Base-by-base conservation (phyloP, 352 stramenopile genomes). In the Globisporangium okanoganense region DNA sequence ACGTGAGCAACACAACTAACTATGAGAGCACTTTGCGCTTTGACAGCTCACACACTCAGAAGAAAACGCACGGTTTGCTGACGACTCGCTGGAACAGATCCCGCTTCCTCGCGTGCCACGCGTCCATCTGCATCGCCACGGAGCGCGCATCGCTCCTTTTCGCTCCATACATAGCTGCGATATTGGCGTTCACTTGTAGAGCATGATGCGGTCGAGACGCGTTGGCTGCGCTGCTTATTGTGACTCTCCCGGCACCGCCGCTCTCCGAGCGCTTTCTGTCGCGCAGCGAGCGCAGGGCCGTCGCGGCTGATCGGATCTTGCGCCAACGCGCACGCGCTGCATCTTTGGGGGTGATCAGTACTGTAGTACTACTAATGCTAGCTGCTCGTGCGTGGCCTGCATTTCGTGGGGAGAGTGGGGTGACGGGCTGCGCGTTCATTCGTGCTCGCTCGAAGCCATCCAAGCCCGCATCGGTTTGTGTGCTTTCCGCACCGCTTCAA, bases 41-140 rank as follows among this genome's bases (percentile, higher is more conserved):
- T n/a, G n/a, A n/a, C n/a, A n/a, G n/a, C n/a, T n/a, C n/a, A 25
- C 24, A 14, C 12, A 45, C 9, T n/a, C 18, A 22, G 2, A 6
- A 43, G 1, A 31, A 16, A n/a, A 58, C 70, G 31, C 61, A 80
- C 72, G 67, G 64, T 47, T 76, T 74, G 49, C 38, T 61, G 24
- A 66, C 44, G 22, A 76, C 16, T n/a, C 62, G 53, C 38, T 74
- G 61, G 43, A 80, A 78, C 18, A 63, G 24, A 14, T 67, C 38
- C 25, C 67, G 56, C 50, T 72, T 79, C 20, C 61, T 50, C 20
- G 57, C 47, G 33, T 65, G 74, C 56, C 64, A 73, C 24, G 43
- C 38, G 12, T 59, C 61, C 31, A 52, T 50, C 29, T 59, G 27
- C 31, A 55, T 41, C 45, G n/a, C 13, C 18, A 47, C 27, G 18